phyloP scores from a whole-genome alignment of 2,329 filamentous ascomycete species.

The Ophiosphaerella korrae region DNA sequence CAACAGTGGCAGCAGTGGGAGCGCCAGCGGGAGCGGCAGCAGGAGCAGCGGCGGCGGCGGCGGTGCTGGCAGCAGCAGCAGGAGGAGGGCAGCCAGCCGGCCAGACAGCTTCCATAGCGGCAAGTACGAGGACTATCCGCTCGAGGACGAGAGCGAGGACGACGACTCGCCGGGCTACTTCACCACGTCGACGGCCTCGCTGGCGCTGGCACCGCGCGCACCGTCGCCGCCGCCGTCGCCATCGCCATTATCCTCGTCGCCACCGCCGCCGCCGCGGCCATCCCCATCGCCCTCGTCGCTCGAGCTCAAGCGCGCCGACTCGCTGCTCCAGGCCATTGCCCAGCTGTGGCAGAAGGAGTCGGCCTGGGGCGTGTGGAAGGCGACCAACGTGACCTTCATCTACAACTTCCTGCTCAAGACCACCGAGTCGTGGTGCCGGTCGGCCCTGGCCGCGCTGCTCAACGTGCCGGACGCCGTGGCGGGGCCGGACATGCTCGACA shows the following conservation, averaged over 20 bases:
- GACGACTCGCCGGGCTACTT: conserved; percentile 79
- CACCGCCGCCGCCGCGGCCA: conserved; percentile 46
- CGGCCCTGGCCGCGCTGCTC: conserved; percentile 85
- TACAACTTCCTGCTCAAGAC: conserved; percentile 86
- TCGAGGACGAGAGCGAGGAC: conserved; percentile 72
- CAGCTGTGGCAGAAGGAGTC: conserved; percentile 90
- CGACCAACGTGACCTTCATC: conserved; percentile 88
- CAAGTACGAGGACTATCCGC: conserved; percentile 51
- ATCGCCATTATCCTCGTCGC: conserved; percentile 44
- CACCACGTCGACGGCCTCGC: conserved; percentile 67
- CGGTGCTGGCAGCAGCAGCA: no score
- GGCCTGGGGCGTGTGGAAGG: conserved; percentile 91
- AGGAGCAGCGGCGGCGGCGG: no score
- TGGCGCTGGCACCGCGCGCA: conserved; percentile 34
- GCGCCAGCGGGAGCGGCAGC: not conserved
- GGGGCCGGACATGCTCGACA: conserved; percentile 79
- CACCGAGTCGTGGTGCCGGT: conserved; percentile 89
- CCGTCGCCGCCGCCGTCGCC: no score
- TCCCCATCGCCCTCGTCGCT: conserved; percentile 61
- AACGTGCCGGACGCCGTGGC: conserved; percentile 82
- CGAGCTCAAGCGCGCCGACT: conserved; percentile 74
- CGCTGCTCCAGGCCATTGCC: conserved; percentile 82
- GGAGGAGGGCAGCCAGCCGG: conserved; percentile 20
- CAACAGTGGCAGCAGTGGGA: not conserved
- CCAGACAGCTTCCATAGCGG: conserved; percentile 41